Evolutionary conservation across 2,329 filamentous ascomycete genomes (phyloP).

Genomic region (Piedraia hortae): DNA sequence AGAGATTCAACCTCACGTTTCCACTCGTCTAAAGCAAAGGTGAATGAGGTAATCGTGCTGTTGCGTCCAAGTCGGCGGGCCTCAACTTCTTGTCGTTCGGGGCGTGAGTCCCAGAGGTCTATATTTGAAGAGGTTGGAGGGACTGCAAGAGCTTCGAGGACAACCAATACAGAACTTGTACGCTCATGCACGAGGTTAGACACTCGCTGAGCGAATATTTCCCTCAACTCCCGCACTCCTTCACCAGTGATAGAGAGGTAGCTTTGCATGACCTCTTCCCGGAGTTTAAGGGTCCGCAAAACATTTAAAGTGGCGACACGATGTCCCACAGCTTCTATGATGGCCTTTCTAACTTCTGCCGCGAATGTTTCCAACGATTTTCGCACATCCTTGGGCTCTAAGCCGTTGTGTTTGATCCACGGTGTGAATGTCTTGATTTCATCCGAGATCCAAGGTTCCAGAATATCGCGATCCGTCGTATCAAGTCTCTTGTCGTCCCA

Average conservation of each 20-base stretch:
- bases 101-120: too few relatives aligned
- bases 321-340: conserved; percentile 5
- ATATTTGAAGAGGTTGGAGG: too few relatives aligned
- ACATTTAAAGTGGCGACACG: conserved; percentile 4
- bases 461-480: conserved; percentile 43
- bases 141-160: too few relatives aligned
- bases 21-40: conserved; percentile 44
- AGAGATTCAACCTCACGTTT: conserved; percentile 42
- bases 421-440: conserved; percentile 68
- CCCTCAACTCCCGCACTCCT: too few relatives aligned
- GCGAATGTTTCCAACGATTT: conserved; percentile 36
- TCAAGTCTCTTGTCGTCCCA: conserved; percentile 43
- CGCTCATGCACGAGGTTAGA: too few relatives aligned
- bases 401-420: conserved; percentile 58
- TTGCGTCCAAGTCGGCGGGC: conserved; percentile 46
- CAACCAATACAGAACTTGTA: too few relatives aligned
- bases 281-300: too few relatives aligned
- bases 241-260: too few relatives aligned
- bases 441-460: conserved; percentile 53
- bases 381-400: conserved; percentile 15
- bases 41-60: conserved; percentile 32
- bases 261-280: too few relatives aligned
- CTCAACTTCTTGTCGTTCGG: conserved; percentile 39
- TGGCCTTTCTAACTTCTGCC: conserved; percentile 22
- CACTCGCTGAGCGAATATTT: too few relatives aligned